phyloP scores from a whole-genome alignment of 2,329 filamentous ascomycete species.

The Coniella vitis region DNA sequence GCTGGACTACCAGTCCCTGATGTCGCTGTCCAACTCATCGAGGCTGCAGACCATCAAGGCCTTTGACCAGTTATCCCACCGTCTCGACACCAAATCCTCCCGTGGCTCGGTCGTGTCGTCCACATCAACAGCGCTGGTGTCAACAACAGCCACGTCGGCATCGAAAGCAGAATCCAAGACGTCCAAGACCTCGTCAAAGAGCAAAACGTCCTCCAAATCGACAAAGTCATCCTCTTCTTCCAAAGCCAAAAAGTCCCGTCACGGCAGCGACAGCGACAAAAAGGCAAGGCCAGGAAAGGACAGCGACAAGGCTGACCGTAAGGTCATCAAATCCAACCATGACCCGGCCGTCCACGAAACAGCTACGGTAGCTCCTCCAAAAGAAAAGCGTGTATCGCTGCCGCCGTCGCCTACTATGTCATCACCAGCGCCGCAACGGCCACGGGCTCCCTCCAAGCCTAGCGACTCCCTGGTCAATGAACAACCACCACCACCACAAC shows the following conservation, averaged over 20 bases:
- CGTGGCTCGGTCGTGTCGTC: conserved; percentile 16
- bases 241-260: not conserved
- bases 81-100: conserved; percentile 22
- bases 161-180: not conserved
- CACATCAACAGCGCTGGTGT: not conserved
- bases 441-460: too few species aligned
- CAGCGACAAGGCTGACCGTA: not conserved
- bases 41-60: conserved; percentile 41
- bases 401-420: too few species aligned
- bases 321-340: too few species aligned
- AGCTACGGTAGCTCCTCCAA: not conserved
- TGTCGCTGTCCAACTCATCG: conserved; percentile 40
- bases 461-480: not conserved
- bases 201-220: not conserved
- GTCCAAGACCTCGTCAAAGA: conserved; percentile 3
- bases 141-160: too few species aligned
- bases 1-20: conserved; percentile 40
- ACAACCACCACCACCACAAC: not conserved
- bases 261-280: not conserved
- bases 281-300: not conserved
- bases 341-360: not conserved
- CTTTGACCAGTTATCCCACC: conserved; percentile 39
- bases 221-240: not conserved
- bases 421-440: too few species aligned
- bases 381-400: too few species aligned